Percentiles rank a stretch among this genome's conserved stretches.
These are phyloP conservation scores for Parascedosporium putredinis DNA, from an alignment of 2,329 filamentous ascomycete genomes.

Conservation along the genomic window DNA sequence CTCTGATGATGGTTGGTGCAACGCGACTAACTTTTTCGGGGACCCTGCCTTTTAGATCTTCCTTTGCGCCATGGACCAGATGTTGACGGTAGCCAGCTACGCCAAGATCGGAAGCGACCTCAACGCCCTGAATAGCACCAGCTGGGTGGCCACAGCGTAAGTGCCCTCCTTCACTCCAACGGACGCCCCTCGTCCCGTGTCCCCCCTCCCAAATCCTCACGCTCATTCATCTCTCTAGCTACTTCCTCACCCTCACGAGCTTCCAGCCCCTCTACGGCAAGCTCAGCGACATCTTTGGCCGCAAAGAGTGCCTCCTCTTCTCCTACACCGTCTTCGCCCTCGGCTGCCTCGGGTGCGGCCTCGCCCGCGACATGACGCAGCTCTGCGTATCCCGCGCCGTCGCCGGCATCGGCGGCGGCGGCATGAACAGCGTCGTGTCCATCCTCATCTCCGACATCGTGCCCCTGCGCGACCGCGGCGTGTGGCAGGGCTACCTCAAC, in stretches of 20 bases:
- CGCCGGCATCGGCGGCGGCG: slow-evolving; percentile 53
- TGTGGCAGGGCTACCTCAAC: slow-evolving; percentile 66
- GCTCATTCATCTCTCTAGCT: slow-evolving; percentile 25
- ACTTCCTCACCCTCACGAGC: slow-evolving; percentile 64
- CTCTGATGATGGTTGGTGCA: no score
- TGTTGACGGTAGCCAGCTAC: slow-evolving; percentile 68
- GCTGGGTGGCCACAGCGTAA: slow-evolving; percentile 55
- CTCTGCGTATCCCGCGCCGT: slow-evolving; percentile 51
- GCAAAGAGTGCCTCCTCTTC: slow-evolving; percentile 55
- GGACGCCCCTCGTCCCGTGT: not conserved
- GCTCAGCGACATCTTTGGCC: slow-evolving; percentile 59
- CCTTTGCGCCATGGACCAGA: slow-evolving; percentile 64
- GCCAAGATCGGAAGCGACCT: slow-evolving; percentile 68
- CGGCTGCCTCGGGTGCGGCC: slow-evolving; percentile 52
- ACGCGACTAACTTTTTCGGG: not conserved
- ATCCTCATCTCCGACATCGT: slow-evolving; percentile 61
- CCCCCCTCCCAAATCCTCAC: not conserved
- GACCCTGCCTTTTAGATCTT: slow-evolving; percentile 55
- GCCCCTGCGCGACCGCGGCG: slow-evolving; percentile 55
- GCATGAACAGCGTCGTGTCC: slow-evolving; percentile 59
- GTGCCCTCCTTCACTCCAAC: slow-evolving; percentile 3
- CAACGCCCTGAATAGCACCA: slow-evolving; percentile 61
- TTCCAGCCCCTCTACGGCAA: slow-evolving; percentile 69
- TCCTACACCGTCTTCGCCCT: slow-evolving; percentile 54
- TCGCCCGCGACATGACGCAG: slow-evolving; percentile 53